Evolutionary conservation across 1,139 yeast genomes (phyloP), one percentile per base, ranked within the genome.

Genomic region (Blastobotrys capitulatus): DNA sequence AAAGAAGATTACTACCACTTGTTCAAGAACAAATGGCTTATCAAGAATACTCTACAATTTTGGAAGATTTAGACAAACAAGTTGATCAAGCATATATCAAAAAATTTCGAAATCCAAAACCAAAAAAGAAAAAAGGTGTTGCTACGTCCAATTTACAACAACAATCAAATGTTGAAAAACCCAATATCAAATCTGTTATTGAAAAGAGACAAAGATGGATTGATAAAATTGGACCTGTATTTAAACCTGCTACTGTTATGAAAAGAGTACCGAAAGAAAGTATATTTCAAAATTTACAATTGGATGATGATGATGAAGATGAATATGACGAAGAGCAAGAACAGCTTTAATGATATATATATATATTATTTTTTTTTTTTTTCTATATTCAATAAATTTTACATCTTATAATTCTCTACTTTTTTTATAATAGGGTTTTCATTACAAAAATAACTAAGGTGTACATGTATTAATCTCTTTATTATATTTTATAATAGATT

Each of bases 41-140:
- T 79, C 97, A 92, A 65, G 98, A 94, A 65, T 94, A 88, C 64
- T 74, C 83, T 50, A 86, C 94, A 13, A 89, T 94, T 49, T 69
- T 90, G 54, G 97, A 92, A 51, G 97, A 92, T 63, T 74, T 94
- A 58, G 97, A 94, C 65, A 92, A 90, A 64, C 98, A 94, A 67
- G 92, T 92, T 26, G 98, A 94, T 65, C 97, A 88, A 67, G 92
- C 96, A 12, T 92, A 89, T 63, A 72, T 86, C 59, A 86, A 90
- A 66, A 75, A 97, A 52, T 77, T 86, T 53, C 80, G 90, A 59
- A 88, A 83, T n/a, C 85, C 88, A 52, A 85, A 83, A 56, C 83
- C 83, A 67, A 86, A 85, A 68, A 84, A 85, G 71, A 86, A 84
- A 71, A 77, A 78, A 50, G 60, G 63, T 6, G 53, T 65, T 25